Evolutionary conservation across 2,329 filamentous ascomycete species (phyloP), one percentile per base, ranked within the genome.

Genomic region (Coniella lustricola): DNA sequence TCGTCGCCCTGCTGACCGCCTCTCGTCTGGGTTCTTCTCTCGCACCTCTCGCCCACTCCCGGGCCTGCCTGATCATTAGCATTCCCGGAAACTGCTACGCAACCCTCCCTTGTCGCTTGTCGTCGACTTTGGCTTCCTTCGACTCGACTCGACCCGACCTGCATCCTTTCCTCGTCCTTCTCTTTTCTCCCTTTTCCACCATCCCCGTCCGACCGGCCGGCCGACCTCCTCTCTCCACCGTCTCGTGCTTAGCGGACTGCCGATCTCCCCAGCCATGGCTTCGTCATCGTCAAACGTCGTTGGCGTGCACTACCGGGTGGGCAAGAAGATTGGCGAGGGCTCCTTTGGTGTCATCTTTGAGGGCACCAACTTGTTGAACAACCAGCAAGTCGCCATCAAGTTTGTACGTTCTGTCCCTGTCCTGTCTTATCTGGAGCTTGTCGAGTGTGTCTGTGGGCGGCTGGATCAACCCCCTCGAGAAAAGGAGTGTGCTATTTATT

Each of bases 261-360:
- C 43, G 25, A 21, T 34, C 29, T 34, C 10, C 16, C 34, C 44
- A 65, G 65, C 62, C 65, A 93, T 93, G 88, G 82, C 88, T 51
- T 90, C 87, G 56, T 89, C 86, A 52, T 93, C 88, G 55, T 95
- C 90, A 54, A 97, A 97, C 71, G 93, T 98, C 59, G 93, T 97
- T 63, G 93, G 93, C 66, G 93, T 98, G 59, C 93, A 98, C 74
- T 98, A 98, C 71, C 82, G 93, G 58, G 93, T 98, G 58, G 93
- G 93, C 62, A 97, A 97, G 81, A 98, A 98, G 76, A 97, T 98
- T 60, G 93, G 93, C 67, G 93, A 97, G 80, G 91, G 91, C 57
- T 95, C 90, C 34, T 97, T 97, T 64, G 91, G 91, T 75, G 93
- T 97, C 60, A 96, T 97, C 65, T 97, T 97, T 64, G 93, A 97